phyloP scores from a whole-genome alignment of 2,329 filamentous ascomycete genomes.

The Ilyonectria sp. region DNA sequence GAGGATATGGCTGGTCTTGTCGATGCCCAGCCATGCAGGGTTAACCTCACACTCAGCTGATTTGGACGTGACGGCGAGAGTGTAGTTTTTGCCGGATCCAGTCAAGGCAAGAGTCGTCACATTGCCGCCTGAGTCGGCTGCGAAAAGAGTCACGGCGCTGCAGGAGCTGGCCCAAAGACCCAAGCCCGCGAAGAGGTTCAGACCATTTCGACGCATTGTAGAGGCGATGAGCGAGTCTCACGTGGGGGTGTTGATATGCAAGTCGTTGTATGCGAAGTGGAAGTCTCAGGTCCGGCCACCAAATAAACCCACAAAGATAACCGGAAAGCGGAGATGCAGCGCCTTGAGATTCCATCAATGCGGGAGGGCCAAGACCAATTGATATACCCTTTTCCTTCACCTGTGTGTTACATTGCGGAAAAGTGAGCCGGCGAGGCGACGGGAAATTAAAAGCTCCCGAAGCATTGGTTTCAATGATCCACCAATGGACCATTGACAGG shows the following conservation, averaged over 20 bases:
- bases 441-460: not conserved
- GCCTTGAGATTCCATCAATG: not conserved
- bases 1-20: conserved; percentile 34
- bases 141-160: conserved; percentile 40
- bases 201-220: conserved; percentile 8
- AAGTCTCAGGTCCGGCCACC: not conserved
- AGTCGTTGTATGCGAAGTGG: not conserved
- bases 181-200: conserved; percentile 21
- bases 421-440: not conserved
- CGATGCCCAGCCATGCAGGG: conserved; percentile 40
- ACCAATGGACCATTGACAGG: conserved; percentile 3
- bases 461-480: not conserved
- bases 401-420: not conserved
- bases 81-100: conserved; percentile 1
- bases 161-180: conserved; percentile 20
- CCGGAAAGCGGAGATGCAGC: not conserved
- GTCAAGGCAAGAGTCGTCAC: conserved; percentile 38
- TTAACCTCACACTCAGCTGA: conserved; percentile 35
- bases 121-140: conserved; percentile 41
- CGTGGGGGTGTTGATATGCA: not conserved
- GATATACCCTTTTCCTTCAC: not conserved
- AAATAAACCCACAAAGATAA: not conserved
- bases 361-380: not conserved
- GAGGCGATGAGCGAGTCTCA: not conserved
- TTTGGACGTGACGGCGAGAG: conserved; percentile 27